phyloP scores from a whole-genome alignment of 2,329 filamentous ascomycete genomes.

The Talaromyces marneffei region DNA sequence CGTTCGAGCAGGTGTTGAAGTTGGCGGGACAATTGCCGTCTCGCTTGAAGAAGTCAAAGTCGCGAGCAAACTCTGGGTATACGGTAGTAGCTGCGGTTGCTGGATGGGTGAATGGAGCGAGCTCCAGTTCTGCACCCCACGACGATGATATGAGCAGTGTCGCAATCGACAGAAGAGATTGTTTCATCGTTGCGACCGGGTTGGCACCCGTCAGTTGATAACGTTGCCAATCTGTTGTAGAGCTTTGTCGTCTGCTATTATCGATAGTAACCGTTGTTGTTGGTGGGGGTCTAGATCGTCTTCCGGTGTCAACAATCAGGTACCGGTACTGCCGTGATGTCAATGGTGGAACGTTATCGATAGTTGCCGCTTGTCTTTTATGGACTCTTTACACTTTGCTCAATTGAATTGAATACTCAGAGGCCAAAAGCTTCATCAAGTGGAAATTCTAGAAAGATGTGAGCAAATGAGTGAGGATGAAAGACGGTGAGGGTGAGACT shows the following conservation, averaged over 20 bases:
- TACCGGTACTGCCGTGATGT: background rate
- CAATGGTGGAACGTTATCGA: background rate
- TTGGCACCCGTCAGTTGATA: slow-evolving; percentile 2
- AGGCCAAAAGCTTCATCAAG: background rate
- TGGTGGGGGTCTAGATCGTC: background rate
- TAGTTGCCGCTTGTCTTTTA: too few species aligned
- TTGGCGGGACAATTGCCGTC: slow-evolving; percentile 44
- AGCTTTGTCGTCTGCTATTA: background rate
- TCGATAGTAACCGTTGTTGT: background rate
- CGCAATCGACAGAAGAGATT: slow-evolving; percentile 26
- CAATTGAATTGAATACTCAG: background rate
- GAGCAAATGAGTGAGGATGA: background rate
- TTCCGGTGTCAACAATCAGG: slow-evolving; percentile 3
- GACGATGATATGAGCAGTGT: slow-evolving; percentile 28
- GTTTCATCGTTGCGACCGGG: slow-evolving; percentile 27
- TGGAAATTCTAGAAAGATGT: background rate
- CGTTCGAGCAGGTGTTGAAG: slow-evolving; percentile 48
- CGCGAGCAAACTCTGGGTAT: slow-evolving; percentile 21
- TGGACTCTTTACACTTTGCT: too few species aligned
- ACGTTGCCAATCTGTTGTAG: background rate
- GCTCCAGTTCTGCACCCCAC: slow-evolving; percentile 27
- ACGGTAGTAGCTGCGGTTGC: slow-evolving; percentile 17
- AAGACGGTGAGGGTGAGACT: slow-evolving; percentile 4
- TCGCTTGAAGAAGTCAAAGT: slow-evolving; percentile 29
- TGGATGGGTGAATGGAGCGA: slow-evolving; percentile 28